Percentiles rank a stretch among this genome's conserved stretches.
These are phyloP conservation scores for Mallotus repandus DNA, from an alignment of 441 rosid species.

Conservation along the genomic window DNA sequence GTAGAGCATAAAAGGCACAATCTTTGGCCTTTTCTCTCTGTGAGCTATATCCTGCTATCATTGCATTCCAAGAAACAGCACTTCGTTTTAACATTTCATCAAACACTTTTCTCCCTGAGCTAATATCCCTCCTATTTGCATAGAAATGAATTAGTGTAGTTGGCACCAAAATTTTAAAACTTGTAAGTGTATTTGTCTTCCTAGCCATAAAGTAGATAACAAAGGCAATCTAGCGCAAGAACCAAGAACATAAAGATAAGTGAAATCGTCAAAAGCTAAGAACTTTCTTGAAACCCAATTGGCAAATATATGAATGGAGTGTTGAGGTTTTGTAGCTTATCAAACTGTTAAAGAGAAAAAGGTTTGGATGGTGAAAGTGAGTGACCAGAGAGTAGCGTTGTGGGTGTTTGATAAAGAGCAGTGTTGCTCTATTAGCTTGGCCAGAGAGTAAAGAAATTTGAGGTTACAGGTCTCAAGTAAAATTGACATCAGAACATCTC, in stretches of 20 bases:
- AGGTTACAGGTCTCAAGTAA: conserved; percentile 14
- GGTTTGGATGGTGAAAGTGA: conserved; percentile 32
- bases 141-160: conserved; percentile 61
- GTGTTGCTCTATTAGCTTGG: conserved; percentile 46
- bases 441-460: conserved; percentile 34
- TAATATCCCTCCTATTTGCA: conserved; percentile 39
- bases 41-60: conserved; percentile 18
- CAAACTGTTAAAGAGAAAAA: conserved; percentile 63
- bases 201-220: conserved; percentile 31
- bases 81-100: conserved; percentile 22
- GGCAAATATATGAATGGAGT: conserved; percentile 45
- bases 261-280: conserved; percentile 42
- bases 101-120: conserved; percentile 32
- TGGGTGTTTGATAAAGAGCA: conserved; percentile 35
- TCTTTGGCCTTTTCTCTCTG: conserved; percentile 24
- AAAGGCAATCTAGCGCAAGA: conserved; percentile 58
- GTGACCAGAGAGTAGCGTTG: conserved; percentile 40
- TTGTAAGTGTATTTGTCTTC: conserved; percentile 46
- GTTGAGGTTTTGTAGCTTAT: conserved; percentile 49
- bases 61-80: conserved; percentile 26
- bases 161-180: conserved; percentile 36
- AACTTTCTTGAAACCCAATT: conserved; percentile 37
- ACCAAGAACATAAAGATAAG: conserved; percentile 54
- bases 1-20: conserved; percentile 33
- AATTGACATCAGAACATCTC: too few species aligned